These are phyloP conservation scores for Cutaneotrichosporon cavernicola DNA, from an alignment of 1,284 basidiomycete genomes.

Conservation along the genomic window DNA sequence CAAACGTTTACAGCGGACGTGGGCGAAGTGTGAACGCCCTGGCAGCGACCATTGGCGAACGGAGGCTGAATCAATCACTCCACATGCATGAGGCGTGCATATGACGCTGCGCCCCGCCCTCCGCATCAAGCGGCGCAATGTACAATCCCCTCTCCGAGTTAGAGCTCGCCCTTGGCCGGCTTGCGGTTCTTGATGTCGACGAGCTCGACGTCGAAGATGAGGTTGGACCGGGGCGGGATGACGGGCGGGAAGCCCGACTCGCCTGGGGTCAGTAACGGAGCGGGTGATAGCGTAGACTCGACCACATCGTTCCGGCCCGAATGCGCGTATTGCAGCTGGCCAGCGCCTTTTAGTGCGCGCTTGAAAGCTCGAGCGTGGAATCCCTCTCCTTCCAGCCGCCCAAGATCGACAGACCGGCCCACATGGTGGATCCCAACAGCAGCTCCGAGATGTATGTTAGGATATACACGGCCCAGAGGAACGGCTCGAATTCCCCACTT, in stretches of 20 bases:
- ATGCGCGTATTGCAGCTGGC: no score
- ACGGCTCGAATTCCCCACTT: no score
- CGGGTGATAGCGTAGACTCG: not conserved
- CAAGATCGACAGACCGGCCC: slow-evolving; percentile 9
- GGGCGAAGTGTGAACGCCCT: not conserved
- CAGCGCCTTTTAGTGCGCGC: no score
- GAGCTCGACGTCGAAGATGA: slow-evolving; percentile 87
- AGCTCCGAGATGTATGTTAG: no score
- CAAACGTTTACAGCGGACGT: not conserved
- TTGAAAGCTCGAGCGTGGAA: not conserved
- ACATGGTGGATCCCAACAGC: slow-evolving; percentile 62
- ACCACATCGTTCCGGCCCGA: no score
- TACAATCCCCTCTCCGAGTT: not conserved
- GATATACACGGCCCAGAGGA: no score
- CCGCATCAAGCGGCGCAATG: no score
- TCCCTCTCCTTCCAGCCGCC: not conserved
- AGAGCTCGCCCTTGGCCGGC: slow-evolving; percentile 38
- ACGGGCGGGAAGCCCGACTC: slow-evolving; percentile 57
- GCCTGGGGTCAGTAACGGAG: slow-evolving; percentile 53
- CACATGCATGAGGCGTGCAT: no score
- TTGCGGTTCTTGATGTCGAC: slow-evolving; percentile 58
- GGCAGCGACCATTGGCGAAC: no score
- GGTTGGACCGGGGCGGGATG: slow-evolving; percentile 78
- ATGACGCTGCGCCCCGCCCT: no score
- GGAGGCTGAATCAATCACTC: no score